These are phyloP conservation scores for Nicotiana otophora DNA, from an alignment of 257 asterid genomes.

Conservation along the genomic window DNA sequence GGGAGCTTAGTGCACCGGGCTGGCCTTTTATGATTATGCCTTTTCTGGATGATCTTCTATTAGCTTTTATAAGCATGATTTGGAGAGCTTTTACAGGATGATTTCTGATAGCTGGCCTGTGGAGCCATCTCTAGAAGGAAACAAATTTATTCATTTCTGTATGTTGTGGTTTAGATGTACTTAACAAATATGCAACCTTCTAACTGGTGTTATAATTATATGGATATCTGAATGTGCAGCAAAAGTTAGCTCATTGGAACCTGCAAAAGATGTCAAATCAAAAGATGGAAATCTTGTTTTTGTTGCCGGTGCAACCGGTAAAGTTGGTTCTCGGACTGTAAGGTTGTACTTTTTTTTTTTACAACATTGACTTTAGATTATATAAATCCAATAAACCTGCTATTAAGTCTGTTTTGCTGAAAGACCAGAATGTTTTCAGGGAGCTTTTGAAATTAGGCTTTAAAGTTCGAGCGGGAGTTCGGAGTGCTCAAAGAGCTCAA, in stretches of 20 bases:
- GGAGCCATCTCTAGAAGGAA: slow-evolving; percentile 3
- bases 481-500: slow-evolving; percentile 73
- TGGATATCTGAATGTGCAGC: slow-evolving; percentile 30
- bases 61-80: background rate
- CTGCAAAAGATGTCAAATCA: slow-evolving; percentile 23
- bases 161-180: background rate
- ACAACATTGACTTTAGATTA: background rate
- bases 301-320: slow-evolving; percentile 97
- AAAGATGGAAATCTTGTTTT: slow-evolving; percentile 67
- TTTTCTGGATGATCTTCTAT: background rate
- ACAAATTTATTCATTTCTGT: background rate
- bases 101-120: background rate
- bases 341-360: slow-evolving; percentile 39
- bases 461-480: slow-evolving; percentile 83
- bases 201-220: background rate
- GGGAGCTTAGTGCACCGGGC: too few species aligned
- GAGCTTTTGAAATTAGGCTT: slow-evolving; percentile 85
- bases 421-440: slow-evolving; percentile 38
- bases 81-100: background rate
- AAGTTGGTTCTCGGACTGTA: slow-evolving; percentile 92
- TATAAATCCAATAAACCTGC: background rate
- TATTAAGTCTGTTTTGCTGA: slow-evolving; percentile 13
- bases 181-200: background rate
- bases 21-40: too few species aligned
- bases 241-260: slow-evolving; percentile 43